Percentiles rank a stretch among this genome's conserved stretches.
Conservation (phyloP, 2,329 filamentous ascomycete species). For the Fonsecaea multimorphosa region DNA sequence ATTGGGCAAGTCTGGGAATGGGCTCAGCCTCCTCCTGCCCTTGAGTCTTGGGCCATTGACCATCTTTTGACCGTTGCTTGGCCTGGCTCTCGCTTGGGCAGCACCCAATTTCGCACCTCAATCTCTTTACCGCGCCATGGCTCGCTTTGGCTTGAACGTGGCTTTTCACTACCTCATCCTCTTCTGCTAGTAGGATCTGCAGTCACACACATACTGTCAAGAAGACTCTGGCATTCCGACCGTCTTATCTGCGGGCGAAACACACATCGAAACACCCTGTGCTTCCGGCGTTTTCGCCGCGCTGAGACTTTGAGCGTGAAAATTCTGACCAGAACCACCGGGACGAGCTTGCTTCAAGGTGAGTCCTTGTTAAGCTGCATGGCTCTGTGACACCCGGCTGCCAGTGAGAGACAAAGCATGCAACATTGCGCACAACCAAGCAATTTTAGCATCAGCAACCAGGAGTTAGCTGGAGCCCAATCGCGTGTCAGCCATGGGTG, state of each 20-base stretch:
- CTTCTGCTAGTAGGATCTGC: background rate
- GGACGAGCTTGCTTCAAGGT: constrained; percentile 19
- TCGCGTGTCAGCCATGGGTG: constrained; percentile 32
- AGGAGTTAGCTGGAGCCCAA: constrained; percentile 23
- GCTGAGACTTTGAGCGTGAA: constrained; percentile 4
- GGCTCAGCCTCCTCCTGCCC: constrained; percentile 1
- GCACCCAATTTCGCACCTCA: constrained; percentile 30
- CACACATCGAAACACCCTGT: constrained; percentile 26
- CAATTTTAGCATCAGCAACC: constrained; percentile 33
- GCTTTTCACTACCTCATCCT: constrained; percentile 10
- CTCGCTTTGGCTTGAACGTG: constrained; percentile 11
- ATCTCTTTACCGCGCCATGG: constrained; percentile 25
- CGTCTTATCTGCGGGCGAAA: constrained; percentile 17
- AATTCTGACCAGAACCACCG: constrained; percentile 10
- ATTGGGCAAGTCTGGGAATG: background rate
- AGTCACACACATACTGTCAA: too few relatives aligned
- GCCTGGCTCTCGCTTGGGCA: constrained; percentile 16
- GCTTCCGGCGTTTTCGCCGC: constrained; percentile 17
- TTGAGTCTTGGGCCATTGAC: background rate
- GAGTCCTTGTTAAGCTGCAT: constrained; percentile 20
- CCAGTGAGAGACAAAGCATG: constrained; percentile 18
- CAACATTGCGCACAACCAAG: constrained; percentile 14
- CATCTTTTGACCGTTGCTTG: constrained; percentile 9
- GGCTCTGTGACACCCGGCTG: constrained; percentile 23
- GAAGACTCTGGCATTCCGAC: background rate